Evolutionary conservation across 1,139 yeast genomes (phyloP), one percentile per base, ranked within the genome.

Genomic region (Kazachstania sp.): DNA sequence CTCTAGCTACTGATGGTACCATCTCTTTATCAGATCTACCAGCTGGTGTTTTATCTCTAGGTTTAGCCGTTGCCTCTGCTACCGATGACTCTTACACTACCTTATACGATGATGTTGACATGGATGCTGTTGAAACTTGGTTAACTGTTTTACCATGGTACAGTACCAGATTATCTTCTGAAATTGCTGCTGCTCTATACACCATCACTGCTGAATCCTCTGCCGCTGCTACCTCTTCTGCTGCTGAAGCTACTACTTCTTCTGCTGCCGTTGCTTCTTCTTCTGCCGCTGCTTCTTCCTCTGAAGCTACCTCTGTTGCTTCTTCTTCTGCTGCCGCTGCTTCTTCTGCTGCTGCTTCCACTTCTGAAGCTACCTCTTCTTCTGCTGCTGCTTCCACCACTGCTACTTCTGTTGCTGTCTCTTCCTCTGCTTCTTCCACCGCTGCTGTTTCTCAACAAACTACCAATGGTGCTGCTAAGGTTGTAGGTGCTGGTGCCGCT

Each of bases 71-170:
- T 16, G 57, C 54, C 23, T 39, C 52, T 40, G 55, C 55, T 40
- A 69, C 72, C 26, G 73, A 71, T 53, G 66, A 66, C 36, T 37
- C 41, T 23, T 37, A 37, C 41, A 37, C 45, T 13, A 37, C 45
- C 12, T 37, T 43, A 38, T 43, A 43, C 41, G 39, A 39, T 16
- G 32, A 43, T 11, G 41, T 43, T 19, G 45, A 64, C 49, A 48
- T 56, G 45, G 47, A 56, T 38, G 64, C 60, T 29, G 64, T 64
- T 40, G 56, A 65, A n/a, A 47, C 65, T 15, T 64, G 70, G 54
- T 67, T 67, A 29, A 66, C 73, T 32, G 67, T 59, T 36, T 60
- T 72, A 44, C 73, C 75, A 57, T 71, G 75, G 75, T 71, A 71
- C 58, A 65, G 72, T 6, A 52, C 67, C 45, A 69, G 75, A 67